Evolutionary conservation across 352 stramenopile genomes (phyloP), one percentile per base, ranked within the genome.

Genomic region (Globisporangium barbulae): DNA sequence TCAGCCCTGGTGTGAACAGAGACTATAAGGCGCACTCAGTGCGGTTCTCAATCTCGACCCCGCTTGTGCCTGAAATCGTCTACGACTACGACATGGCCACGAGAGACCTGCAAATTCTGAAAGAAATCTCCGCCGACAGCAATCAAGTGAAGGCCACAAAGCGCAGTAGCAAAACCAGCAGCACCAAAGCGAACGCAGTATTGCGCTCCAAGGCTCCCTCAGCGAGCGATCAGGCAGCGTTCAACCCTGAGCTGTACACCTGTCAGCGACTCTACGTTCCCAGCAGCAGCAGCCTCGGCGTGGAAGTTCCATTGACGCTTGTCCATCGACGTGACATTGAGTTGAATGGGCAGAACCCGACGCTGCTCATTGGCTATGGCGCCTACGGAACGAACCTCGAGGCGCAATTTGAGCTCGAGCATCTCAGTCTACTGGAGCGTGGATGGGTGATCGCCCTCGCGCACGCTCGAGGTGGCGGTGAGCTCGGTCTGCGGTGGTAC

Each of bases 381-480:
- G 88, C 91, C 1, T 98, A 98, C 45, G 91, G 91, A 2, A 89
- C 74, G 25, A 96, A 91, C 55, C 60, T 97, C 8, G 85, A 96
- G 59, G 77, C 89, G 22, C 84, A 94, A 5, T 97, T 96, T 50
- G 81, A 95, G 45, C 72, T 96, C 2, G 84, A 93, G 28, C 75
- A 94, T 49, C 69, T 96, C 25, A 90, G 83, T 68, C 75, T 97
- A 44, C 62, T 97, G 15, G 79, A 93, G 54, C 87, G 89, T 21
- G 87, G 87, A 0, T 98, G 91, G 90, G 75, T 97, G 7, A 72
- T 98, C 59, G 91, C 91, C 8, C 90, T 93, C 53, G 92, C 91
- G 10, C 91, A 98, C 54, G 76, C 94, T 5, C 89, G 92, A 49
- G 92, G 92, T n/a, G 92, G 92, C 4, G 87, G 85, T 0, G 92